phyloP scores from a whole-genome alignment of 352 stramenopile species.

The Paralagenidium karlingii region DNA sequence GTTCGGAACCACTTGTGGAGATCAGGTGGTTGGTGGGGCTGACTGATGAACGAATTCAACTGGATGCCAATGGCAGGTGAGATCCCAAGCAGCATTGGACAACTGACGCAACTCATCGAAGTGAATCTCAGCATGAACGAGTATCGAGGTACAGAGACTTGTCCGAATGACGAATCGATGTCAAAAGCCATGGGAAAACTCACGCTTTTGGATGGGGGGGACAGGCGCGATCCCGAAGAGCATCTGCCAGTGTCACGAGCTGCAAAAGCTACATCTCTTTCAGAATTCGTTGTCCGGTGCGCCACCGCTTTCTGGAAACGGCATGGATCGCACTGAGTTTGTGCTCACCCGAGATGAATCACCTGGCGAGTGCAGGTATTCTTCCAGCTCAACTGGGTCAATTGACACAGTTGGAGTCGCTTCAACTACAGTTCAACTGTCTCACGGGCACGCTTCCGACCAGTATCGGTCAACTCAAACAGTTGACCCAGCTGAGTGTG shows the following conservation, averaged over 20 bases:
- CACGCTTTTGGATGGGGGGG: neutral
- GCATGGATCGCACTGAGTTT: neutral
- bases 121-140: constrained; percentile 80
- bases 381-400: constrained; percentile 38
- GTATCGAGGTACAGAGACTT: constrained; percentile 19
- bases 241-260: constrained; percentile 30
- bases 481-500: constrained; percentile 56
- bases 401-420: constrained; percentile 42
- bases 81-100: constrained; percentile 37
- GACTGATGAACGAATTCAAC: neutral
- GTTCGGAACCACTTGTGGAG: neutral
- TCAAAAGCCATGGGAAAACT: neutral
- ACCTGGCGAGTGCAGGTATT: constrained; percentile 8
- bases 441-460: constrained; percentile 36
- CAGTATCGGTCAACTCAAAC: constrained; percentile 34
- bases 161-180: neutral
- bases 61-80: constrained; percentile 13
- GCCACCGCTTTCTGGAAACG: neutral
- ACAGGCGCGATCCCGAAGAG: constrained; percentile 26
- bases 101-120: constrained; percentile 30
- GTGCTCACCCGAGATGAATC: neutral
- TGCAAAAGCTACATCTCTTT: constrained; percentile 67
- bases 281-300: constrained; percentile 65
- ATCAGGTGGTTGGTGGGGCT: neutral
- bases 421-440: constrained; percentile 79